A percentile compares a stretch with the other conserved stretches of the same genome.
Conservation (phyloP, 169 alveolate genomes). For the Cryptosporidium sp. region DNA sequence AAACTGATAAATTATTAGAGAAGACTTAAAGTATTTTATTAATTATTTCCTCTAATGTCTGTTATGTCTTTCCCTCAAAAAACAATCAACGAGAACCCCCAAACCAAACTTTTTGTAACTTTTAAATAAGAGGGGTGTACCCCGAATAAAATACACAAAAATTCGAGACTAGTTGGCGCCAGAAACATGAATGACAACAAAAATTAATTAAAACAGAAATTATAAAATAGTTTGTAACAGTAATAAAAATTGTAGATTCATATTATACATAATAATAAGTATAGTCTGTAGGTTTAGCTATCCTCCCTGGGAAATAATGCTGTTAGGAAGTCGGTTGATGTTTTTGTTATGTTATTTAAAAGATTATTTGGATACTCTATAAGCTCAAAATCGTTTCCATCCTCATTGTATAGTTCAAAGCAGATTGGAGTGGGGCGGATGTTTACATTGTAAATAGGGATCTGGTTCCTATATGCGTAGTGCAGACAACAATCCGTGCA, state of each 20-base stretch:
- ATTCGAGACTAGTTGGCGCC: slow-evolving; percentile 27
- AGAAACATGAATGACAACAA: not conserved
- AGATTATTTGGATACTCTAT: slow-evolving; percentile 39
- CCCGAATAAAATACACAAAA: not conserved
- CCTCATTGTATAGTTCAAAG: slow-evolving; percentile 11
- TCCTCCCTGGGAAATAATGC: not conserved
- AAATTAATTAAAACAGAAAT: not conserved
- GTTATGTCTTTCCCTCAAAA: slow-evolving; percentile 25
- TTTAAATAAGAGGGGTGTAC: slow-evolving; percentile 14
- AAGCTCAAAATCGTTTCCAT: slow-evolving; percentile 15
- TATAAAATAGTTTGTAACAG: not conserved
- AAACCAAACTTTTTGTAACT: not conserved
- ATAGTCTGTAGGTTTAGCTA: not conserved
- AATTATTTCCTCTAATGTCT: slow-evolving; percentile 5
- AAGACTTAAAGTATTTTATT: not conserved
- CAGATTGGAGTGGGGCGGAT: slow-evolving; percentile 42
- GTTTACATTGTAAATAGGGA: slow-evolving; percentile 64
- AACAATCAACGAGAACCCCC: slow-evolving; percentile 22
- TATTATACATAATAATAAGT: not conserved
- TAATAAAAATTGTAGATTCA: not conserved
- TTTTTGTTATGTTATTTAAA: slow-evolving; percentile 19
- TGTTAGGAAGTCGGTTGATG: slow-evolving; percentile 59
- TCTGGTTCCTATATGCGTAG: slow-evolving; percentile 38
- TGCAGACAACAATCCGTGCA: slow-evolving; percentile 55
- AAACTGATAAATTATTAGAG: not conserved